Evolutionary conservation across 2,329 filamentous ascomycete genomes (phyloP), one percentile per base, ranked within the genome.

Genomic region (Neoarthrinium moseri): DNA sequence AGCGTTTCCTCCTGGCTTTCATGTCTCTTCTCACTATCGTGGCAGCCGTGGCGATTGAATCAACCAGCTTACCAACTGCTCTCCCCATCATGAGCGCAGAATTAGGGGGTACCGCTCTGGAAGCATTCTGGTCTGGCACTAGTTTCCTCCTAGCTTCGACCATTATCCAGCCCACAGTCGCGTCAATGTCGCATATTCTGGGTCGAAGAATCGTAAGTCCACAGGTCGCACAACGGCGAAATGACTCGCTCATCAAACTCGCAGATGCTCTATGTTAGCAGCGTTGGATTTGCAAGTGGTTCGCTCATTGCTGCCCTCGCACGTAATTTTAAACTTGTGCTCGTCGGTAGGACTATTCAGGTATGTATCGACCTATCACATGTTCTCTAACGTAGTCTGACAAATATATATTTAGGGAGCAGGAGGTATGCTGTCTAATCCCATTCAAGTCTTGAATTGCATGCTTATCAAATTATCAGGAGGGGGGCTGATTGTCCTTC

Each of bases 41-140:
- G 4, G 65, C 86, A 15, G 82, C 83, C 66, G 78, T 81, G 2
- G 80, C 83, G 11, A 68, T 87, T 22, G 83, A 87, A 60, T 82
- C 81, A 4, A 86, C 83, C 1, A 84, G 78, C 4, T 71, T 86
- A 42, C 81, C 79, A 4, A 81, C 85, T 6, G 81, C 83, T 4
- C 63, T 86, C 24, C 76, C 71, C 4, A 73, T 71, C 32, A 78
- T 82, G 47, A 72, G 77, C n/a, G 52, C 62, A 6, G 72, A 72
- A 17, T 67, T 83, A 6, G 53, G 69, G 22, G 78, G 78, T 34
- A 72, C 70, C 0, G 78, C 77, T 3, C 74, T 82, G 24, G 72
- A 87, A 63, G 81, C 83, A 0, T 88, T 88, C 57, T 89, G 84
- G 86, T 77, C 82, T 11, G 85, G 84, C 2, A 88, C 85, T 4